phyloP scores from a whole-genome alignment of 148 eudicot species.

The Rhododendron ferrugineum region DNA sequence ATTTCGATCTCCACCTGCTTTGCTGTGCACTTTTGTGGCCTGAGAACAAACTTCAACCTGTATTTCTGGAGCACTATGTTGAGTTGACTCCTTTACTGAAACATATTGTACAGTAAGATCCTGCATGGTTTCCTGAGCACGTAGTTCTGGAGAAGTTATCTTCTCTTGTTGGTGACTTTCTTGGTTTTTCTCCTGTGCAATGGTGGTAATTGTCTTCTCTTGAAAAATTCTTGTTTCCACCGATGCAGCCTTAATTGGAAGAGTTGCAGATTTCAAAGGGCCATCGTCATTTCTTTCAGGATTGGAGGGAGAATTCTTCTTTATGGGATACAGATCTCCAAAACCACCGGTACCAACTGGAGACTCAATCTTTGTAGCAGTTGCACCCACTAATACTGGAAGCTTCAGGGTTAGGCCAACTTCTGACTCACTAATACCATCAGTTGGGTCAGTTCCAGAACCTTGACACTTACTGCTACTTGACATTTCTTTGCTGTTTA shows the following conservation, averaged over 20 bases:
- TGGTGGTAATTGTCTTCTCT: slow-evolving; percentile 15
- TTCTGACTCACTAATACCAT: slow-evolving; percentile 19
- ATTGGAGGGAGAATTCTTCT: slow-evolving; percentile 16
- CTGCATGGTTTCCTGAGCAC: slow-evolving; percentile 16
- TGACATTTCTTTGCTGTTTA: slow-evolving; percentile 24
- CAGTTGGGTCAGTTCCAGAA: slow-evolving; percentile 20
- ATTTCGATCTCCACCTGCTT: slow-evolving; percentile 23
- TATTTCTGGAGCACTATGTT: slow-evolving; percentile 24
- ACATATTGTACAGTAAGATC: slow-evolving; percentile 19
- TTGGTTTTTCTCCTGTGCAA: slow-evolving; percentile 18
- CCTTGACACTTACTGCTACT: slow-evolving; percentile 24
- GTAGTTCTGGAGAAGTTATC: slow-evolving; percentile 19
- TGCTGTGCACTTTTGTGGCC: slow-evolving; percentile 16
- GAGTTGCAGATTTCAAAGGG: slow-evolving; percentile 25
- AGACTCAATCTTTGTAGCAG: slow-evolving; percentile 26
- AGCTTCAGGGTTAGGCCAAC: slow-evolving; percentile 18
- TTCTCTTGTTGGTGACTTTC: slow-evolving; percentile 23
- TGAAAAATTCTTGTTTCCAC: slow-evolving; percentile 20
- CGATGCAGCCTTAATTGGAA: slow-evolving; percentile 16
- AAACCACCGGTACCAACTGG: slow-evolving; percentile 10
- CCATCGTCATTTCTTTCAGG: slow-evolving; percentile 4
- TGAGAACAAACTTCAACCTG: slow-evolving; percentile 27
- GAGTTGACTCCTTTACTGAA: slow-evolving; percentile 23
- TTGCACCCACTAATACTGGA: slow-evolving; percentile 21
- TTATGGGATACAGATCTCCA: slow-evolving; percentile 18